phyloP scores from a whole-genome alignment of 2,329 filamentous ascomycete species.

The Bisporella sp. region DNA sequence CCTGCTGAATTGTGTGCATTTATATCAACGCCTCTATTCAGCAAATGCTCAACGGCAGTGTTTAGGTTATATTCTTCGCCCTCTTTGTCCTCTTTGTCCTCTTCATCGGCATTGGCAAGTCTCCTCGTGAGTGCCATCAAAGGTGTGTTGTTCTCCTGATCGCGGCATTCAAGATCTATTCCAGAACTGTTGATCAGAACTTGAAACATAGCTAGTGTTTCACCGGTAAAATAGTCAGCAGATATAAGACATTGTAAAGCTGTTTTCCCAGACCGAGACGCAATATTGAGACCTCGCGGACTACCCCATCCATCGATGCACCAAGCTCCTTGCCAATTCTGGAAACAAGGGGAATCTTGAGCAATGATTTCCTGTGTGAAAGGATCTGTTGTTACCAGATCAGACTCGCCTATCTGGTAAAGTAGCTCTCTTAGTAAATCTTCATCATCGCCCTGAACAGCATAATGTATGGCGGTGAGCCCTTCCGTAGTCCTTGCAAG shows the following conservation, averaged over 20 bases:
- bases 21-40: not conserved
- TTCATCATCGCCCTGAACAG: not conserved
- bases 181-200: not conserved
- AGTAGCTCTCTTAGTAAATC: not conserved
- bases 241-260: not conserved
- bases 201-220: not conserved
- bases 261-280: constrained; percentile 1
- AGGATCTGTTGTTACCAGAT: not conserved
- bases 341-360: not conserved
- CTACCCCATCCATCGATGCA: not conserved
- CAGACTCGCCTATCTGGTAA: not conserved
- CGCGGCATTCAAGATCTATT: constrained; percentile 1
- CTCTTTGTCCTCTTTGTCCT: not conserved
- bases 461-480: constrained; percentile 1
- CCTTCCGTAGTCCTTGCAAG: not conserved
- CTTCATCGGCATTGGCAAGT: not conserved
- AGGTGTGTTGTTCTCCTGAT: constrained; percentile 1
- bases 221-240: not conserved
- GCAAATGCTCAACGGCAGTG: not conserved
- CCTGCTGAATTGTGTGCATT: not conserved
- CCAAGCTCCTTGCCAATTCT: not conserved
- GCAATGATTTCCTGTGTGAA: not conserved
- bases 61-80: not conserved
- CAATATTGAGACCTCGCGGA: not conserved
- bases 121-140: not conserved